phyloP scores from a whole-genome alignment of 2,329 filamentous ascomycete genomes.

The Cercospora sp. region DNA sequence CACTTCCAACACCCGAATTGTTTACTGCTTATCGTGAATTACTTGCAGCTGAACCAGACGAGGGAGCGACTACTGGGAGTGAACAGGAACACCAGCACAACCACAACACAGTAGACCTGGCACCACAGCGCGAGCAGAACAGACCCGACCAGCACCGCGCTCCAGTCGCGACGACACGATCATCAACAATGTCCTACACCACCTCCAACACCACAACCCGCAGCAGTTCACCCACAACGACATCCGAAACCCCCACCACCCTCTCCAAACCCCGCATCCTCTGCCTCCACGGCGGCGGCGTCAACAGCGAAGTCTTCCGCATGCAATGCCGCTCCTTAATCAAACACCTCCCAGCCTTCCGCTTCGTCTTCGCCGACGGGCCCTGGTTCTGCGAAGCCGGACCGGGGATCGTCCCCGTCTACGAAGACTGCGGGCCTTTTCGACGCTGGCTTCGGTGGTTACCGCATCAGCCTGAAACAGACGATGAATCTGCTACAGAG shows the following conservation, averaged over 20 bases:
- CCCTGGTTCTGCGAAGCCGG: constrained; percentile 65
- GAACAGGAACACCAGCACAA: neutral
- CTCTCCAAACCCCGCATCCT: constrained; percentile 63
- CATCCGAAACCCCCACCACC: constrained; percentile 19
- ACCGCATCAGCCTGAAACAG: constrained; percentile 56
- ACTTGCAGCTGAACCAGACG: neutral
- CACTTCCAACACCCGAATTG: neutral
- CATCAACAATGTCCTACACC: neutral
- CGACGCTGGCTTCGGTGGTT: constrained; percentile 64
- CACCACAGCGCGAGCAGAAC: neutral
- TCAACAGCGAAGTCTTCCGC: constrained; percentile 69
- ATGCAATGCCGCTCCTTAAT: constrained; percentile 64
- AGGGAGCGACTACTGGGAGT: neutral
- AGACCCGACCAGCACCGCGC: neutral
- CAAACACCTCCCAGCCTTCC: constrained; percentile 59
- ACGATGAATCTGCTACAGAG: constrained; percentile 51
- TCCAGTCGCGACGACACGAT: neutral
- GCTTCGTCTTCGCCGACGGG: constrained; percentile 71
- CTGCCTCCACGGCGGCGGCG: constrained; percentile 78
- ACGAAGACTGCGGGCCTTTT: constrained; percentile 67
- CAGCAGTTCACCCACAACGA: neutral
- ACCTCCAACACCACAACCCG: neutral
- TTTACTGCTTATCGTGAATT: neutral
- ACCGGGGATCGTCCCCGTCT: constrained; percentile 64
- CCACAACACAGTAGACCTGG: neutral